A percentile compares a stretch with the other conserved stretches of the same genome.
Conservation (phyloP, 176 grass and related monocot species). For the Carex kokanica region DNA sequence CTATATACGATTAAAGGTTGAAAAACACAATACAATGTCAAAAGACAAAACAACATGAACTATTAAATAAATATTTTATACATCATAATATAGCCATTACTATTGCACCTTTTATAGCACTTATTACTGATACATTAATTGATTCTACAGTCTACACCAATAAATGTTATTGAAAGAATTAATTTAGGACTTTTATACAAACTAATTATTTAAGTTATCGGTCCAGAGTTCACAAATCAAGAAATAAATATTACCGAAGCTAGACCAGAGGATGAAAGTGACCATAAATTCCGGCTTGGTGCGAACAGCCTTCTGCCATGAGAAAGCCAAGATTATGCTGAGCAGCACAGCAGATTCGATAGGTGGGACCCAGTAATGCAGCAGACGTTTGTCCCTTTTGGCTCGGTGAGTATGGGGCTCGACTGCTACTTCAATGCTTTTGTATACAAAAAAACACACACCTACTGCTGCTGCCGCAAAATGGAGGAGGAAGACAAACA, state of each 20-base stretch:
- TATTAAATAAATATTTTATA: not conserved
- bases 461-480: slow-evolving; percentile 35
- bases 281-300: slow-evolving; percentile 67
- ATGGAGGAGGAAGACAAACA: slow-evolving; percentile 81
- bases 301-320: slow-evolving; percentile 90
- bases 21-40: not conserved
- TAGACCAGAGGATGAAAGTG: slow-evolving; percentile 71
- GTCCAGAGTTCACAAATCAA: not conserved
- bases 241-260: slow-evolving; percentile 33
- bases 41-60: slow-evolving; percentile 6
- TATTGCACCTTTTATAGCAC: not conserved
- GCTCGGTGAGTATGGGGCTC: slow-evolving; percentile 30
- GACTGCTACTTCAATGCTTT: slow-evolving; percentile 37
- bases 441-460: slow-evolving; percentile 68
- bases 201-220: not conserved
- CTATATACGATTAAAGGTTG: not conserved
- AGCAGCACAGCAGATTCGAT: slow-evolving; percentile 65
- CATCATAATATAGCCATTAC: not conserved
- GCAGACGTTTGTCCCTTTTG: slow-evolving; percentile 37
- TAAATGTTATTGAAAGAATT: not conserved
- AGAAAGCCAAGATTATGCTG: slow-evolving; percentile 75
- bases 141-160: not conserved
- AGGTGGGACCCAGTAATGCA: slow-evolving; percentile 69
- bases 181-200: not conserved
- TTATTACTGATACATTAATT: not conserved